Base-by-base conservation (phyloP, 371 early-diverging fungal species). In the Apophysomyces elegans region DNA sequence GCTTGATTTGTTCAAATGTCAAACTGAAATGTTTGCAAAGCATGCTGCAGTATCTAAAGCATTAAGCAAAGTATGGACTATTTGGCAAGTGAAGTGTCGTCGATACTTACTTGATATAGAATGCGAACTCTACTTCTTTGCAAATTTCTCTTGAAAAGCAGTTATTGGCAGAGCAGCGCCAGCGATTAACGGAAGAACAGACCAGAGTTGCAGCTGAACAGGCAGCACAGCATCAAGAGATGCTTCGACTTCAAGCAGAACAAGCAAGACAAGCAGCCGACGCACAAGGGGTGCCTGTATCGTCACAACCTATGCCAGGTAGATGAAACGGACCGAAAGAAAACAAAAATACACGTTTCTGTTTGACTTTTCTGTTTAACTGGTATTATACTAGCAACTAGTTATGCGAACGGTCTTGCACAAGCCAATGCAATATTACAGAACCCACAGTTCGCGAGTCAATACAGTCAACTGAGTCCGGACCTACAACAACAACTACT, bases 211-310 rank as follows among this genome's bases (percentile, higher is more conserved):
- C 77, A 38, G 67, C 69, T 43, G 79, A 84, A 68, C 77, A 84
- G 72, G 71, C 84, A 44, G 70, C 79, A 9, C 77, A 81, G 37
- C 74, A 81, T 39, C 72, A 71, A 43, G 83, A 80, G 64, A 37
- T 68, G 46, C 37, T 80, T n/a, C 75, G 76, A 62, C 5, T 73
- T 56, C 75, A 78, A 38, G 64, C 69, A 9, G 79, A 81, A 59
- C 71, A 76, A 50, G 75, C 77, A 1, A 69, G 74, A 43, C n/a
- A 73, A 12, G 66, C 66, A 32, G 68, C 66, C 4, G 36, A 58
- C n/a, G 64, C 69, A 39, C 46, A 45, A 13, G n/a, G 46, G 46
- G n/a, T 16, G 7, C 57, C 46, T 18, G 46, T 45, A 26, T 26
- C 32, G 13, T 45, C 46, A 45, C 46, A 45, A 45, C 16, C 46